Evolutionary conservation across 2,329 filamentous ascomycete genomes (phyloP).

Genomic region (Calonectria montana): DNA sequence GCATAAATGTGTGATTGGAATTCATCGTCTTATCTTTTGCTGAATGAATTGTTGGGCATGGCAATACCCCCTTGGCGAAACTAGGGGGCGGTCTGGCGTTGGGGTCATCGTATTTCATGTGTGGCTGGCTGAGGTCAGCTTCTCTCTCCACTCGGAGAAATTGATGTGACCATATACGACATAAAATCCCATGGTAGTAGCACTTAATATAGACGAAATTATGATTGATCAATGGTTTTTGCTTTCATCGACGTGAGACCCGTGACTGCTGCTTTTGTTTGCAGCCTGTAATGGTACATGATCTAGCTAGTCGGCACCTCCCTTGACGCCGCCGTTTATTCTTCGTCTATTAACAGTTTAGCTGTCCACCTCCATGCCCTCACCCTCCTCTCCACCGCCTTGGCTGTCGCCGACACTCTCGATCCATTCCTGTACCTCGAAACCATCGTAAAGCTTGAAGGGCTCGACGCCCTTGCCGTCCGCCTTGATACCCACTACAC

Average conservation of each 20-base stretch:
- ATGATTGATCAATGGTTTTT: conserved; percentile 31
- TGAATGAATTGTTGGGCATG: conserved; percentile 5
- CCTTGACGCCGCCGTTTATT: conserved; percentile 36
- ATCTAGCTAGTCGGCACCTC: conserved; percentile 45
- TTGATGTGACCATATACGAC: conserved; percentile 33
- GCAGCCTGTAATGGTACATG: conserved; percentile 51
- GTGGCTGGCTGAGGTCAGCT: conserved; percentile 13
- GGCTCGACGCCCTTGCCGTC: conserved; percentile 71
- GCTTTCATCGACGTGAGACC: conserved; percentile 32
- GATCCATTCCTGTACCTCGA: conserved; percentile 87
- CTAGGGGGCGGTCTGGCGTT: conserved; percentile 31
- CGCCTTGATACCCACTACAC: conserved; percentile 76
- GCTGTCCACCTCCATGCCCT: conserved; percentile 52
- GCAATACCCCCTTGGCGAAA: conserved; percentile 7
- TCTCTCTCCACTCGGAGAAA: conserved; percentile 16
- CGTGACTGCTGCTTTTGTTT: conserved; percentile 42
- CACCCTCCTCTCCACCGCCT: conserved; percentile 53
- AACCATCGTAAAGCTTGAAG: conserved; percentile 92
- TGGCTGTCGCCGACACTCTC: conserved; percentile 74
- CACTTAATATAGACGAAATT: conserved; percentile 36
- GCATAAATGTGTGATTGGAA: neutral
- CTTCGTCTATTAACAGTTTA: conserved; percentile 37
- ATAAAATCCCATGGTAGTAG: conserved; percentile 16
- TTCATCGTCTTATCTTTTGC: neutral
- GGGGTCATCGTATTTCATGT: conserved; percentile 20